These are phyloP conservation scores for Rhamnella rubrinervis DNA, from an alignment of 331 rosid species.

Conservation along the genomic window DNA sequence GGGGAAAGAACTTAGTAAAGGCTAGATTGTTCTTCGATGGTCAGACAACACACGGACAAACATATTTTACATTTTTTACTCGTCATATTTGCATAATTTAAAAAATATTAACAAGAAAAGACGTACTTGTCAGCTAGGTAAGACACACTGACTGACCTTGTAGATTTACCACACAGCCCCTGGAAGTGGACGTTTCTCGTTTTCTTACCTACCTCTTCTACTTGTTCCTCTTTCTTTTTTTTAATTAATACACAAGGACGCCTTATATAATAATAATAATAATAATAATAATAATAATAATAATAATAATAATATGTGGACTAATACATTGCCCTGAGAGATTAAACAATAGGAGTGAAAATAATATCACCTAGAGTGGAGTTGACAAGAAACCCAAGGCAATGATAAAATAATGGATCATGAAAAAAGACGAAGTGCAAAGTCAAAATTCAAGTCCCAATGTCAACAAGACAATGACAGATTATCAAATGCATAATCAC, in stretches of 20 bases:
- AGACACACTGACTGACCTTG: conserved; percentile 6
- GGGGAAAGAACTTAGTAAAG: too few species aligned
- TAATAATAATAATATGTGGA: neutral
- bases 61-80: too few species aligned
- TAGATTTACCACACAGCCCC: conserved; percentile 18
- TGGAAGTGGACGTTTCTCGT: too few species aligned
- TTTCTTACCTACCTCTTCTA: too few species aligned
- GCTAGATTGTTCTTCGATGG: too few species aligned
- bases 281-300: too few species aligned
- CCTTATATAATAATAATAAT: neutral
- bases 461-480: conserved; percentile 23
- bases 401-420: conserved; percentile 29
- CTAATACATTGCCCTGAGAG: conserved; percentile 6
- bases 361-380: conserved; percentile 28
- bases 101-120: too few species aligned
- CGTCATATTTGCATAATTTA: too few species aligned
- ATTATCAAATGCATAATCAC: neutral
- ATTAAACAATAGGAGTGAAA: conserved; percentile 19
- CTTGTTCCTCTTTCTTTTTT: too few species aligned
- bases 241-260: too few species aligned
- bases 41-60: too few species aligned
- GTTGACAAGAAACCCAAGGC: conserved; percentile 41
- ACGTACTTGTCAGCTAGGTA: neutral
- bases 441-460: conserved; percentile 40
- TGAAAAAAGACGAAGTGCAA: conserved; percentile 21